Conservation (phyloP, 257 asterid species). For the Fraxinus cuspidata region DNA sequence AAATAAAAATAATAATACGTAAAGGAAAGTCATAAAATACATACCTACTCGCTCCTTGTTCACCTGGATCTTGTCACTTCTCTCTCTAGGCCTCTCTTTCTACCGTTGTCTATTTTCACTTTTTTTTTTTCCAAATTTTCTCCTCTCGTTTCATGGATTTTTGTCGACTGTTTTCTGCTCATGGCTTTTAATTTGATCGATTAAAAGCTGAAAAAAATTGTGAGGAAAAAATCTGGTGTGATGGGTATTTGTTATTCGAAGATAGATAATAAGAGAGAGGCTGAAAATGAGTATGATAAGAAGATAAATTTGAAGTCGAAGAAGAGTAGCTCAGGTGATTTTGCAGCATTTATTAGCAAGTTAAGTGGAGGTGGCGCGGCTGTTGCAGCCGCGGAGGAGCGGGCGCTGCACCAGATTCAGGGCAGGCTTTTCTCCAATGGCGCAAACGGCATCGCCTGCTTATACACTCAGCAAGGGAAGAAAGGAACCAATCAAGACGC, state of each 20-base stretch:
- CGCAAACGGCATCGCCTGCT: constrained; percentile 57
- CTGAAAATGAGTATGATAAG: constrained; percentile 33
- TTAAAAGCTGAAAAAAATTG: constrained; percentile 10
- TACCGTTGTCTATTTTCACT: constrained; percentile 26
- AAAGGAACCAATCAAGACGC: constrained; percentile 97
- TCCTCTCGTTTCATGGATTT: not conserved
- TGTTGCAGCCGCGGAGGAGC: constrained; percentile 65
- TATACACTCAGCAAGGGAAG: constrained; percentile 95
- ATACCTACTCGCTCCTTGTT: constrained; percentile 46
- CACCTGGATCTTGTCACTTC: constrained; percentile 48
- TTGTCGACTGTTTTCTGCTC: not conserved
- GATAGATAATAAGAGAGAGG: constrained; percentile 38
- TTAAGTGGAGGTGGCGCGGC: constrained; percentile 57
- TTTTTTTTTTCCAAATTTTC: not conserved
- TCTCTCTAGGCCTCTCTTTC: constrained; percentile 27
- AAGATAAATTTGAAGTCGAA: constrained; percentile 43
- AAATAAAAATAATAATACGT: not conserved
- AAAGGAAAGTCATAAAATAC: constrained; percentile 35
- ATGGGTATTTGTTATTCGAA: constrained; percentile 96
- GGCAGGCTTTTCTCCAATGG: constrained; percentile 84
- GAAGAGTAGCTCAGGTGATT: constrained; percentile 58
- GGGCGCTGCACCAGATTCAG: constrained; percentile 69
- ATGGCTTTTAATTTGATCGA: constrained; percentile 14
- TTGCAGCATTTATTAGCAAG: constrained; percentile 61
- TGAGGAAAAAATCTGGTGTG: not conserved